phyloP scores from a whole-genome alignment of 495 filamentous ascomycete genomes.

The Terfezia claveryi region DNA sequence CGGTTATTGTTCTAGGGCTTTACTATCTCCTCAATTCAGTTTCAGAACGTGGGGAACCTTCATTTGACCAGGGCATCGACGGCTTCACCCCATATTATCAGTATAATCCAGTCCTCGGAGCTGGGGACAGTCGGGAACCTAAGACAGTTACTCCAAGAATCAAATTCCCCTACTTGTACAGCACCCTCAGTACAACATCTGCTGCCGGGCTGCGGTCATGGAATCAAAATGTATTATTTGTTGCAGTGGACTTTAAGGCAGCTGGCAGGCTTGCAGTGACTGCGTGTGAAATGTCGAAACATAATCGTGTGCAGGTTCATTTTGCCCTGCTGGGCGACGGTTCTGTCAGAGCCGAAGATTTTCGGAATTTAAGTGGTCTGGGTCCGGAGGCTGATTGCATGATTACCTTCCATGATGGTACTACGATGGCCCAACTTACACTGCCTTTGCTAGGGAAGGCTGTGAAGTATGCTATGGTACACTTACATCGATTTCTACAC shows the following conservation, averaged over 20 bases:
- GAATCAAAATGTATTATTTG: slow-evolving; percentile 31
- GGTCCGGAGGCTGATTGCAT: slow-evolving; percentile 22
- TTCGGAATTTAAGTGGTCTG: slow-evolving; percentile 31
- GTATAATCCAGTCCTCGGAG: not conserved
- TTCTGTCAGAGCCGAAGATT: slow-evolving; percentile 28
- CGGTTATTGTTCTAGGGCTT: not conserved
- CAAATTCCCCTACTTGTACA: slow-evolving; percentile 10
- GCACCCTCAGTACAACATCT: slow-evolving; percentile 2
- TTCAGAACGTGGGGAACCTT: not conserved
- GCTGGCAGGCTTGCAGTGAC: slow-evolving; percentile 32
- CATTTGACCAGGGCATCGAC: not conserved
- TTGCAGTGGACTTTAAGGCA: slow-evolving; percentile 28
- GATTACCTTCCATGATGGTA: slow-evolving; percentile 30
- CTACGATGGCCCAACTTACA: not conserved
- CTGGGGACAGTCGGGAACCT: not conserved
- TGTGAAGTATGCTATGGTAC: not conserved
- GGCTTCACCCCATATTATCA: not conserved
- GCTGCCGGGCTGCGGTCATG: slow-evolving; percentile 4
- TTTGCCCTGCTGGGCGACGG: slow-evolving; percentile 33
- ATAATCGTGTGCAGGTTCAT: slow-evolving; percentile 28
- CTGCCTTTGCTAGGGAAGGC: too few relatives aligned
- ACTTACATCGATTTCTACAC: slow-evolving; percentile 27
- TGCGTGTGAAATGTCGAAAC: slow-evolving; percentile 32
- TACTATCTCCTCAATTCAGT: not conserved
- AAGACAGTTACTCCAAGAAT: slow-evolving; percentile 6